Evolutionary conservation across 352 stramenopile species (phyloP).

Genomic region (Globisporangium camurandrum): DNA sequence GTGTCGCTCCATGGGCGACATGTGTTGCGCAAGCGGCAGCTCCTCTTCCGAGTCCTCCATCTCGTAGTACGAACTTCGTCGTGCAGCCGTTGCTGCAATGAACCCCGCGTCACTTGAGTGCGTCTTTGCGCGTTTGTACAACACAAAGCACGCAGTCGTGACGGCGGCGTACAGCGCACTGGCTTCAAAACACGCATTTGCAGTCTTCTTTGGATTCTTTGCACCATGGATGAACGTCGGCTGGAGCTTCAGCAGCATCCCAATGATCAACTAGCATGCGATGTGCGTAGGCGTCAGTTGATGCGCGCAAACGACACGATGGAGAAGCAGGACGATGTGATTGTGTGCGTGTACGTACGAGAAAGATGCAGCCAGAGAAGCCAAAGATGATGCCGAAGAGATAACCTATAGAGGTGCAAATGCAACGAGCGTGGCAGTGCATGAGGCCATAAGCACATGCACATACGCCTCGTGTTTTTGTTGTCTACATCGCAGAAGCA

Average conservation of each 20-base stretch:
- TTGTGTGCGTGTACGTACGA: conserved; percentile 30
- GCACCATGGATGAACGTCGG: conserved; percentile 61
- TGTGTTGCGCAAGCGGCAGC: conserved; percentile 55
- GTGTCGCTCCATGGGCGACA: conserved; percentile 37
- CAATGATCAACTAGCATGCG: conserved; percentile 55
- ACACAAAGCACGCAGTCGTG: conserved; percentile 37
- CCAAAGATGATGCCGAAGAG: conserved; percentile 73
- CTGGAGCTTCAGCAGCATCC: conserved; percentile 66
- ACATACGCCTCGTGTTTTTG: no score
- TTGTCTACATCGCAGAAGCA: background rate
- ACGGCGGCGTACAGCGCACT: conserved; percentile 60
- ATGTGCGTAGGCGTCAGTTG: background rate
- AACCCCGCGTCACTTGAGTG: conserved; percentile 29
- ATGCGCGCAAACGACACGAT: no score
- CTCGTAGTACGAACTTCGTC: conserved; percentile 44
- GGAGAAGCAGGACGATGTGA: no score
- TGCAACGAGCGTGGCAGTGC: background rate
- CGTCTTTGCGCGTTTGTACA: conserved; percentile 51
- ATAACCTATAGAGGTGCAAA: conserved; percentile 29
- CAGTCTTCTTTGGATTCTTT: conserved; percentile 63
- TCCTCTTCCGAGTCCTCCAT: conserved; percentile 69
- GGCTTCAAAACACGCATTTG: conserved; percentile 71
- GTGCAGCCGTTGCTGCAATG: conserved; percentile 37
- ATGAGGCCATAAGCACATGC: no score
- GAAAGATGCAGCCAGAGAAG: conserved; percentile 73